Percentiles rank a stretch among this genome's conserved stretches.
Conservation (phyloP, 345 rosid genomes). For the Pseudoturritis turrita region DNA sequence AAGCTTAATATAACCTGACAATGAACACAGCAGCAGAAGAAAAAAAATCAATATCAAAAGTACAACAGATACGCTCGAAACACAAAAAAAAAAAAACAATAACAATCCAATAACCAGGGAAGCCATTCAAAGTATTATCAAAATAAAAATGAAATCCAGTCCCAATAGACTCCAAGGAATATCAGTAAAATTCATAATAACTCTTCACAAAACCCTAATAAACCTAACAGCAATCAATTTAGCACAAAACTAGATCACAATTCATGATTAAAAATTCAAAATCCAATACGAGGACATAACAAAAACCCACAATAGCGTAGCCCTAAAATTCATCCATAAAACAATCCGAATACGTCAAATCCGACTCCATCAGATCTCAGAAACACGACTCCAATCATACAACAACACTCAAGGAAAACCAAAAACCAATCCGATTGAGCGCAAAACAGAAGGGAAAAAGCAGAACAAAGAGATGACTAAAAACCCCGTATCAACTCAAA, state of each 20-base stretch:
- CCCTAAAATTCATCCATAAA: background rate
- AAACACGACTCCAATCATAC: background rate
- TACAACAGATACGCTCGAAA: background rate
- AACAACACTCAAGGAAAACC: background rate
- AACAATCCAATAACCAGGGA: background rate
- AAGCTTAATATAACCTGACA: constrained; percentile 53
- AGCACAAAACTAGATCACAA: background rate
- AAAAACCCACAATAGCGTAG: background rate
- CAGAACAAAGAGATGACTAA: background rate
- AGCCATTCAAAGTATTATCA: background rate
- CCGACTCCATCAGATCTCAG: constrained; percentile 1
- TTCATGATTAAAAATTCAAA: background rate
- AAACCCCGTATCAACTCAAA: background rate
- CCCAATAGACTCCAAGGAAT: background rate
- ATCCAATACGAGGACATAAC: background rate
- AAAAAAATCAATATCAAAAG: background rate
- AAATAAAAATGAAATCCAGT: background rate
- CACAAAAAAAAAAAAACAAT: background rate
- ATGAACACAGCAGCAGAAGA: constrained; percentile 5
- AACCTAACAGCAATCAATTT: background rate
- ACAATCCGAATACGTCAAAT: background rate
- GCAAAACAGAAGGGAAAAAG: background rate
- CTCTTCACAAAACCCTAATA: background rate
- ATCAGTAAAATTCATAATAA: background rate
- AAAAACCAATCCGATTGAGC: constrained; percentile 23